A percentile compares a stretch with the other conserved stretches of the same genome.
Conservation (phyloP, 2,329 filamentous ascomycete species). For the Monilinia fructicola region DNA sequence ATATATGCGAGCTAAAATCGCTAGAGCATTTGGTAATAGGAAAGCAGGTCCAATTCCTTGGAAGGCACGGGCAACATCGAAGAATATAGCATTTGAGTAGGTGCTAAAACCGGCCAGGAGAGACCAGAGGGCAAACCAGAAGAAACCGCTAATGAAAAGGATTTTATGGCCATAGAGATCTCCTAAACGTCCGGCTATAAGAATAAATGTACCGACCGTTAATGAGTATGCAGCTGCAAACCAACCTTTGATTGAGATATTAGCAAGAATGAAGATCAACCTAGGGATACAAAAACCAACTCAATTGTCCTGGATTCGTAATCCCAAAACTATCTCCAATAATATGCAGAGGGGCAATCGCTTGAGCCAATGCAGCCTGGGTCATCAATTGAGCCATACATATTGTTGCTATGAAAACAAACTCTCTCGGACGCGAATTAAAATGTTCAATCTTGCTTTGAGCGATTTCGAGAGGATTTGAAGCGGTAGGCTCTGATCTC, state of each 20-base stretch:
- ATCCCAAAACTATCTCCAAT: constrained; percentile 51
- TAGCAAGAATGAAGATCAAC: not conserved
- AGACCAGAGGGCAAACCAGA: constrained; percentile 36
- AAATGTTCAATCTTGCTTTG: constrained; percentile 24
- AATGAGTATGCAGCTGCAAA: constrained; percentile 58
- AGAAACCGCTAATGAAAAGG: constrained; percentile 50
- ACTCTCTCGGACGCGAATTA: constrained; percentile 37
- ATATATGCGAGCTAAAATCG: constrained; percentile 50
- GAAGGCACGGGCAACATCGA: constrained; percentile 53
- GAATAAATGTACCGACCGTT: constrained; percentile 54
- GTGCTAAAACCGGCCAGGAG: constrained; percentile 38
- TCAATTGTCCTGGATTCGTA: constrained; percentile 45
- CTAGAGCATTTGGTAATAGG: constrained; percentile 54
- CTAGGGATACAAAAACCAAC: not conserved
- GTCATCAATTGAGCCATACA: constrained; percentile 51
- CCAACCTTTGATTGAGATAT: constrained; percentile 45
- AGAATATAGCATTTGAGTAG: constrained; percentile 38
- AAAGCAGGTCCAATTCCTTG: constrained; percentile 55
- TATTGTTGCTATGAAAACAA: constrained; percentile 46
- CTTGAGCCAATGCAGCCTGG: constrained; percentile 49
- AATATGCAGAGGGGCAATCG: constrained; percentile 49
- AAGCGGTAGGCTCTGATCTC: not conserved
- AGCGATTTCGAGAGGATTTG: constrained; percentile 21
- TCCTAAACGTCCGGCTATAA: constrained; percentile 53
- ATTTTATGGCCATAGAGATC: constrained; percentile 54